Evolutionary conservation across 169 alveolate species (phyloP).

Genomic region (Plasmodium malariae): DNA sequence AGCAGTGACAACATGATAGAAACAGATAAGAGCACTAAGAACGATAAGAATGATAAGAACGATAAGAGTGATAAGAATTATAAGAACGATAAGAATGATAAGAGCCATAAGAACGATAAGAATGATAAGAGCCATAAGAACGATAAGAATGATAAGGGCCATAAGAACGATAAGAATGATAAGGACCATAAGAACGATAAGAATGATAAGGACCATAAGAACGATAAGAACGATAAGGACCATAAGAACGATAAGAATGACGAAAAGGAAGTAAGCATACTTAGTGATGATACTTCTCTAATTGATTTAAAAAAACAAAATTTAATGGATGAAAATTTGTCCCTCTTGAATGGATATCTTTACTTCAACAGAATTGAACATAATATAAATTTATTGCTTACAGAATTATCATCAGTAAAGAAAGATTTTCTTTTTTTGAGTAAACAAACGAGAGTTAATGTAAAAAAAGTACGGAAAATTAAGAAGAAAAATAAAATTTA

Average conservation of each 20-base stretch:
- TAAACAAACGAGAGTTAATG: slow-evolving; percentile 41
- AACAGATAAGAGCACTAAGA: too few relatives aligned
- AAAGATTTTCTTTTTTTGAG: slow-evolving; percentile 44
- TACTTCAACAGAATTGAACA: slow-evolving; percentile 37
- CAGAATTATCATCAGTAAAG: slow-evolving; percentile 40
- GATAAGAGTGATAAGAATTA: background rate
- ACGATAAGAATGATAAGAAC: background rate
- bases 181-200: background rate
- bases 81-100: background rate
- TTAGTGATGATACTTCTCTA: background rate
- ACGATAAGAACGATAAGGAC: background rate
- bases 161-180: background rate
- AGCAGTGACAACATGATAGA: too few relatives aligned
- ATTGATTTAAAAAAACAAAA: background rate
- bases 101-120: background rate
- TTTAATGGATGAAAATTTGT: slow-evolving; percentile 18
- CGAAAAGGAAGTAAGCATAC: background rate
- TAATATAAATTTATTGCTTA: slow-evolving; percentile 51
- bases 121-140: background rate
- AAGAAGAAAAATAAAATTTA: slow-evolving; percentile 66
- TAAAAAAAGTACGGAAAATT: slow-evolving; percentile 22
- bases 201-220: background rate
- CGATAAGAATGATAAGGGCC: background rate
- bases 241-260: background rate
- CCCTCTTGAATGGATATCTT: slow-evolving; percentile 60